phyloP scores from a whole-genome alignment of 2,329 filamentous ascomycete genomes.

The Neonectria punicea region DNA sequence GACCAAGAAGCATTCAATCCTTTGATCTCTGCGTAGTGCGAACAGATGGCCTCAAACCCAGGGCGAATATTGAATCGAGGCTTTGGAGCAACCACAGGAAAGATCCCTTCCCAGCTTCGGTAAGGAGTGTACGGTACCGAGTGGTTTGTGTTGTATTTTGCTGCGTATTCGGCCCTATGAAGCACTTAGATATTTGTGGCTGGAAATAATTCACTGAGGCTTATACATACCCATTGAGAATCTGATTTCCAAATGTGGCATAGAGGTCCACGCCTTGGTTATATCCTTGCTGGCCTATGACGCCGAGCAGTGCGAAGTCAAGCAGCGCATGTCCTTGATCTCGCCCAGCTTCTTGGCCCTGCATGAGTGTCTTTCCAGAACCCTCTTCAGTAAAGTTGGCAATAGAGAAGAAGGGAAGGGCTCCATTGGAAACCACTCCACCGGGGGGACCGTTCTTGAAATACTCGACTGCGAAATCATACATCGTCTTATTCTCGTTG shows the following conservation, averaged over 20 bases:
- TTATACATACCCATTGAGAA: conserved; percentile 8
- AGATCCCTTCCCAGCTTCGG: conserved; percentile 47
- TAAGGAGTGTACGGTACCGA: conserved; percentile 56
- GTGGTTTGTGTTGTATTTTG: conserved; percentile 55
- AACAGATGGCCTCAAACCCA: conserved; percentile 52
- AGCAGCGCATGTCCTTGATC: conserved; percentile 58
- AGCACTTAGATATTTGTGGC: no score
- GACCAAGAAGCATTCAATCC: conserved; percentile 51
- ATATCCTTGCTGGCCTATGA: conserved; percentile 53
- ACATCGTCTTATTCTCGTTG: conserved; percentile 54
- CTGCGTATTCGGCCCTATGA: conserved; percentile 48
- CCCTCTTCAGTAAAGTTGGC: conserved; percentile 42
- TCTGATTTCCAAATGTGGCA: conserved; percentile 19
- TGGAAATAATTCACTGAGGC: neutral
- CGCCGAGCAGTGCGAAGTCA: conserved; percentile 51
- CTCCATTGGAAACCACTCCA: conserved; percentile 47
- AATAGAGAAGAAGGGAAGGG: conserved; percentile 42
- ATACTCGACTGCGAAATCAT: conserved; percentile 51
- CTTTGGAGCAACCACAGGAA: conserved; percentile 46
- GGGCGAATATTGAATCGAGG: conserved; percentile 37
- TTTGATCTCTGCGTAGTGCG: conserved; percentile 53
- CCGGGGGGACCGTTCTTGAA: conserved; percentile 53
- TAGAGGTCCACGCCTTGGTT: conserved; percentile 57
- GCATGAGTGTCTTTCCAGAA: conserved; percentile 42
- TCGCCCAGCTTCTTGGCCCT: conserved; percentile 33